A percentile compares a stretch with the other conserved stretches of the same genome.
Evolutionary conservation across 768 basidiomycete genomes (phyloP).

Genomic region (Rhodotorula paludigena): DNA sequence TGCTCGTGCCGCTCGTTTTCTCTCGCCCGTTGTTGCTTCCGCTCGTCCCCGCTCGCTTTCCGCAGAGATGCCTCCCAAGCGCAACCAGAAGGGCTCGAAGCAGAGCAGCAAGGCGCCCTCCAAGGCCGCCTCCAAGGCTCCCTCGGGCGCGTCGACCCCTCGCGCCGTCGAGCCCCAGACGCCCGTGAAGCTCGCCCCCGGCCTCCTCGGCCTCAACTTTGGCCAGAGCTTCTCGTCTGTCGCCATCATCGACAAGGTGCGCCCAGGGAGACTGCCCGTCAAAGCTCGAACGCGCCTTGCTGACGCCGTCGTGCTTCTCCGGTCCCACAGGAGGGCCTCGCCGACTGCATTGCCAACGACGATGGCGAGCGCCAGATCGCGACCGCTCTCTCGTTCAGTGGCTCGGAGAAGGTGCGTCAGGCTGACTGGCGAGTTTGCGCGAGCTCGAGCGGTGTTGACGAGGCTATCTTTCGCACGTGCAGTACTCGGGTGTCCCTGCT

Average conservation of each 20-base stretch:
- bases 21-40: background rate
- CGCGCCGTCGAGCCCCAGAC: conserved; percentile 12
- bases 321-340: conserved; percentile 66
- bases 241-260: conserved; percentile 86
- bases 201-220: conserved; percentile 87
- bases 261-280: no score
- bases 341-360: conserved; percentile 95
- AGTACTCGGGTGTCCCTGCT: conserved; percentile 96
- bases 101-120: conserved; percentile 28
- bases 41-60: background rate
- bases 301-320: background rate
- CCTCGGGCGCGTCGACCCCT: conserved; percentile 31
- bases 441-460: background rate
- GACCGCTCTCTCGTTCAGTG: conserved; percentile 73
- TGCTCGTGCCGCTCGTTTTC: background rate
- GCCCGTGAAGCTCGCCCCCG: conserved; percentile 15
- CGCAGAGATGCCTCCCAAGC: conserved; percentile 28
- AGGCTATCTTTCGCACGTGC: conserved; percentile 1
- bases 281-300: no score
- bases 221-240: conserved; percentile 94
- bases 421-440: no score
- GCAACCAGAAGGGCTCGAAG: conserved; percentile 20
- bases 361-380: conserved; percentile 98
- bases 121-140: conserved; percentile 32
- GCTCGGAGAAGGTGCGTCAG: conserved; percentile 28